Evolutionary conservation across 176 grass and related monocot species (phyloP).

Genomic region (Aegilops bicornis): DNA sequence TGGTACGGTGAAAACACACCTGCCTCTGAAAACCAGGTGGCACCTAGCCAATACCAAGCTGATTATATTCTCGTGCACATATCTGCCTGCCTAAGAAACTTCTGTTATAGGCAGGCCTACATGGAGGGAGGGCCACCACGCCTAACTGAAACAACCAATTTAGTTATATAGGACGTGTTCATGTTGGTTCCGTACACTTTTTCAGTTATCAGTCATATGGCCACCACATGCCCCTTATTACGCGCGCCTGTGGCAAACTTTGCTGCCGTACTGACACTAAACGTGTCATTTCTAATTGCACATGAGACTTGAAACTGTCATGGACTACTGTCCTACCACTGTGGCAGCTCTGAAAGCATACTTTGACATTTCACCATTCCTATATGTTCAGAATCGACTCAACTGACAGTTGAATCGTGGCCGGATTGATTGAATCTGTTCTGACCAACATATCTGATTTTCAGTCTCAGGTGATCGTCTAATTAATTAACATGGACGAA

Average conservation of each 20-base stretch:
- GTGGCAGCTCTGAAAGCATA: no score
- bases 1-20: neutral
- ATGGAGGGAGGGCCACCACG: neutral
- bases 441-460: slow-evolving; percentile 26
- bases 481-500: slow-evolving; percentile 43
- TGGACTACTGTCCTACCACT: neutral
- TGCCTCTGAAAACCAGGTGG: neutral
- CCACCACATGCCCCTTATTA: neutral
- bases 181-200: slow-evolving; percentile 6
- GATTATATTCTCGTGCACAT: neutral
- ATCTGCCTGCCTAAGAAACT: no score
- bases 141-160: slow-evolving; percentile 1
- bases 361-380: neutral
- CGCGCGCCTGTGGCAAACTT: neutral
- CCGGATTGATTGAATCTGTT: neutral
- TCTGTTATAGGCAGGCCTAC: neutral
- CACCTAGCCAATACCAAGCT: neutral
- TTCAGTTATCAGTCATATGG: neutral
- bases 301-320: neutral
- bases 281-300: neutral
- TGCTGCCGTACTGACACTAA: neutral
- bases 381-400: neutral
- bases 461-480: slow-evolving; percentile 12
- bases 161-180: neutral
- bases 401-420: neutral